These are phyloP conservation scores for Fusarium agapanthi DNA, from an alignment of 2,329 filamentous ascomycete species.

Conservation along the genomic window DNA sequence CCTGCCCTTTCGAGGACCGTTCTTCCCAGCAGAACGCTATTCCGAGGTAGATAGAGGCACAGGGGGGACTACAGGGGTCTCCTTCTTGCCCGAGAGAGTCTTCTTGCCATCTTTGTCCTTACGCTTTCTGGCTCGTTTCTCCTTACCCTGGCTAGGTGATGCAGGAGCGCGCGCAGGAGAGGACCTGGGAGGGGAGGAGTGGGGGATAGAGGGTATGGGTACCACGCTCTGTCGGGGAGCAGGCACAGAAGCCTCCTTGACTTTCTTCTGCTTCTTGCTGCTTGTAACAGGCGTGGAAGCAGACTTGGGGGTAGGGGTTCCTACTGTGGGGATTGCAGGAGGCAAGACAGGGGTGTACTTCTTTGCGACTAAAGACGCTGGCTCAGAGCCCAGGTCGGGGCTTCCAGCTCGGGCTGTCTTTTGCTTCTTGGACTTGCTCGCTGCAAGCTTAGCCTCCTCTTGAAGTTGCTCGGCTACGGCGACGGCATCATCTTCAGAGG, in stretches of 20 bases:
- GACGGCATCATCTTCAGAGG: constrained; percentile 51
- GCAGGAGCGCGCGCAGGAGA: constrained; percentile 35
- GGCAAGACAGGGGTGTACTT: constrained; percentile 48
- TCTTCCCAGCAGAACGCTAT: constrained; percentile 31
- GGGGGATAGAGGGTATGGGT: constrained; percentile 49
- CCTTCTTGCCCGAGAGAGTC: constrained; percentile 36
- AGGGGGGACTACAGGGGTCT: constrained; percentile 42
- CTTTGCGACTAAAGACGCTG: constrained; percentile 37
- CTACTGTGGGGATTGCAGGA: constrained; percentile 43
- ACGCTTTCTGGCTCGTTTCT: constrained; percentile 45
- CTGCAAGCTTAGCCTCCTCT: constrained; percentile 46
- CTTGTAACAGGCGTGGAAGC: constrained; percentile 34
- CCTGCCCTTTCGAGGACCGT: background rate
- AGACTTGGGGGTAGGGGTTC: constrained; percentile 38
- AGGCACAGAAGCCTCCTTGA: constrained; percentile 44
- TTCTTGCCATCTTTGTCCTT: constrained; percentile 42
- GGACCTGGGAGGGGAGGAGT: constrained; percentile 41
- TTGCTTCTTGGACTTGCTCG: constrained; percentile 55
- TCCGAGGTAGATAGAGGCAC: constrained; percentile 25
- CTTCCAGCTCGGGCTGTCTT: constrained; percentile 47
- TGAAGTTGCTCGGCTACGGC: constrained; percentile 48
- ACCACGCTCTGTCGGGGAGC: constrained; percentile 43
- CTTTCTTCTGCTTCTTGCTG: constrained; percentile 43
- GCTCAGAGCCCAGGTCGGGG: constrained; percentile 48
- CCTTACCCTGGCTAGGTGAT: constrained; percentile 38